Evolutionary conservation across 2,329 filamentous ascomycete genomes (phyloP).

Genomic region (Hypoxylon sp.): DNA sequence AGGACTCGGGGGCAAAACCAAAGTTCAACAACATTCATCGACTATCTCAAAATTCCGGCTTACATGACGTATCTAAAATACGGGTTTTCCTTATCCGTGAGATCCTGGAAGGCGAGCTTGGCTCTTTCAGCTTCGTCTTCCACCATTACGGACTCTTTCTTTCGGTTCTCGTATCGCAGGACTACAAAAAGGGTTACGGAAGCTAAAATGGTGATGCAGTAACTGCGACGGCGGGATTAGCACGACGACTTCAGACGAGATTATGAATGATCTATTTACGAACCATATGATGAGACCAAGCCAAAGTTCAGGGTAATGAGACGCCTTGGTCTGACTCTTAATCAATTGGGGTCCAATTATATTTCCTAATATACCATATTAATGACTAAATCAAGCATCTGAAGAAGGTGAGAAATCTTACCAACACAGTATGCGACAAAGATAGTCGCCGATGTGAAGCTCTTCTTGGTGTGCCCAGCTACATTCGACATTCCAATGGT

Average conservation of each 20-base stretch:
- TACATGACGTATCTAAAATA: conserved; percentile 75
- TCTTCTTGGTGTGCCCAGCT: conserved; percentile 83
- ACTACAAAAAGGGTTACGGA: conserved; percentile 71
- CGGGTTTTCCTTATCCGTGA: conserved; percentile 78
- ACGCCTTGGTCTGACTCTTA: conserved; percentile 72
- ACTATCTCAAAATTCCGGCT: conserved; percentile 11
- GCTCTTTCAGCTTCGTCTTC: conserved; percentile 74
- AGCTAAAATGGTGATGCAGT: conserved; percentile 76
- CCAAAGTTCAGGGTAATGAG: conserved; percentile 82
- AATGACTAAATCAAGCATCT: neutral
- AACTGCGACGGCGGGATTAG: conserved; percentile 60
- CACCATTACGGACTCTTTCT: conserved; percentile 60
- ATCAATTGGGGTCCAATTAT: conserved; percentile 83
- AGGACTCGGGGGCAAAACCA: neutral
- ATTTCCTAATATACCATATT: conserved; percentile 64
- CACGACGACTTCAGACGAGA: neutral
- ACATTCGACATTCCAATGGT: conserved; percentile 75
- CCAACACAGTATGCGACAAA: conserved; percentile 82
- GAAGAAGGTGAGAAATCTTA: conserved; percentile 24
- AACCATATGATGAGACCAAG: conserved; percentile 74
- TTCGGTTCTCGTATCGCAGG: conserved; percentile 71
- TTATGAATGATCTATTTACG: conserved; percentile 34
- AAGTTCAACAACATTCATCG: conserved; percentile 4
- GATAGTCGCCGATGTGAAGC: conserved; percentile 79
- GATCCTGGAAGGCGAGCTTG: conserved; percentile 75